These are phyloP conservation scores for Sphagnum tenellum DNA, from an alignment of 225 moss, liverwort and hornwort genomes.

Conservation along the genomic window DNA sequence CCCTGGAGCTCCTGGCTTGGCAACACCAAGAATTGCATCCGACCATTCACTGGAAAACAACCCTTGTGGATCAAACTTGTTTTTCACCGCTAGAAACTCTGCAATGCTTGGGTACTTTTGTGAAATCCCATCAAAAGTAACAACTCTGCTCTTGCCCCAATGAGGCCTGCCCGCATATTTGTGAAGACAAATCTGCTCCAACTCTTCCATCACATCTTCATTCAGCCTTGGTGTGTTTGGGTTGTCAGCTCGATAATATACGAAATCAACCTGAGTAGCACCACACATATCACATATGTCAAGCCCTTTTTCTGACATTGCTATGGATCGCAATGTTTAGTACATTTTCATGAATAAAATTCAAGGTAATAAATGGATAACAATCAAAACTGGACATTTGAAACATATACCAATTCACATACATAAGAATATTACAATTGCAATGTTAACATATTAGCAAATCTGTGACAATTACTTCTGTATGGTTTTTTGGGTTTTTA, in stretches of 20 bases:
- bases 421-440: too few species aligned
- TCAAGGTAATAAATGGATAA: too few species aligned
- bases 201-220: constrained; percentile 14
- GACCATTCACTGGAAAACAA: constrained; percentile 20
- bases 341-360: too few species aligned
- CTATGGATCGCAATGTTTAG: too few species aligned
- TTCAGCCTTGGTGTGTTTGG: constrained; percentile 1
- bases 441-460: too few species aligned
- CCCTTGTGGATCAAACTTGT: constrained; percentile 6
- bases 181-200: constrained; percentile 16
- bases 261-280: too few species aligned
- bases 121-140: constrained; percentile 4
- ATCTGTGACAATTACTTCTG: too few species aligned
- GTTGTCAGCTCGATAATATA: constrained; percentile 7
- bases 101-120: constrained; percentile 6
- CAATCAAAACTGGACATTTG: too few species aligned
- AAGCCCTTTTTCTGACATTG: too few species aligned
- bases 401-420: too few species aligned
- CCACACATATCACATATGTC: too few species aligned
- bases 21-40: constrained; percentile 5
- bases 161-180: constrained; percentile 15
- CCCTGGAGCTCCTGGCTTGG: constrained; percentile 3
- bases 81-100: constrained; percentile 10
- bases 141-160: constrained; percentile 16
- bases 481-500: too few species aligned